Base-by-base conservation (phyloP, 192 early-diverging fungal species). In the Entophlyctis luteolus region DNA sequence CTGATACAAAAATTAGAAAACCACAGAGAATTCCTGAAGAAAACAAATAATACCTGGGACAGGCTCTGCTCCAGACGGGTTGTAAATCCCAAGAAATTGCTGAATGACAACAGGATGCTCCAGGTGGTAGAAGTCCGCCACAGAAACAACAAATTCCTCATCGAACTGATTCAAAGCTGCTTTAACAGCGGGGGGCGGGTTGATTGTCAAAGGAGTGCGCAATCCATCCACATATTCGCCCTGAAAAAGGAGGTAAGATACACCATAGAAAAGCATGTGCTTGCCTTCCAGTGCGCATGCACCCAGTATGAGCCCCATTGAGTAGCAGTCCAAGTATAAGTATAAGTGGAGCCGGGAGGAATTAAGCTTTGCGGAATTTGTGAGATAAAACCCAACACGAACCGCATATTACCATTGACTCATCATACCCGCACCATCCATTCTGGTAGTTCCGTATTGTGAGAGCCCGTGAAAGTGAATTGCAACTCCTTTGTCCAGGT, bases 271-370 rank as follows among this genome's bases (percentile, higher is more conserved):
- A n/a, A n/a, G n/a, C n/a, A n/a, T n/a, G n/a, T n/a, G n/a, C n/a
- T n/a, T n/a, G 37, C 55, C 55, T 46, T 84, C 89, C 90, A 90
- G 72, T 87, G 90, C 4, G 90, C 70, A 47, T 71, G 70, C 56
- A 88, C 83, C 93, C 93, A 95, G 76, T 88, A 93, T 8, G 90
- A 92, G 39, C 93, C 93, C 20, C 81, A 80, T 62, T 94, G 90
- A 48, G 68, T 63, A 45, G 87, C 73, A 4, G 76, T 74, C 56
- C 88, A 86, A 4, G 75, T 78, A 69, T 94, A 94, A 0, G 89
- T 90, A 71, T 89, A 86, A 59, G 75, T 82, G n/a, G 60, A 62
- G 3, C 85, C 84, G 0, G 80, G 70, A 4, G 90, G 87, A 65
- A 94, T 92, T 1, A 79, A 80, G 70, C 92, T 91, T 68, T 32